These are phyloP conservation scores for Penicillium thymicola DNA, from an alignment of 2,329 filamentous ascomycete genomes.

Conservation along the genomic window DNA sequence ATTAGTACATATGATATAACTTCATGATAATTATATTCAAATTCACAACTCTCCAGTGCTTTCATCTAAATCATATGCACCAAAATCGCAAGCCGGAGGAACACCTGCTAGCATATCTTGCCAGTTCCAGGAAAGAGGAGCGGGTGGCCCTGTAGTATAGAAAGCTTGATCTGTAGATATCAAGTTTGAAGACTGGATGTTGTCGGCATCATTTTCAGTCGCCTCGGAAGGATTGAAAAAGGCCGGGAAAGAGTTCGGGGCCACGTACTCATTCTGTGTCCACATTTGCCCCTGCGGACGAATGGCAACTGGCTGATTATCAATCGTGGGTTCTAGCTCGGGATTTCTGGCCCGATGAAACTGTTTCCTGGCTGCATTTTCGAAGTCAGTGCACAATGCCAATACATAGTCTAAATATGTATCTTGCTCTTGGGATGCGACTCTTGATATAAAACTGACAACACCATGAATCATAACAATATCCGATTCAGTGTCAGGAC, in stretches of 20 bases:
- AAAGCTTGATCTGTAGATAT: neutral
- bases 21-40: neutral
- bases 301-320: neutral
- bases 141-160: neutral
- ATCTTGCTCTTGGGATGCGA: constrained; percentile 6
- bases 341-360: neutral
- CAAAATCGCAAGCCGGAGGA: neutral
- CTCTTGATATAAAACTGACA: neutral
- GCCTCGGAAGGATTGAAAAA: neutral
- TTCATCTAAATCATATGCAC: neutral
- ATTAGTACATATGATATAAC: neutral
- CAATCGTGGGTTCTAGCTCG: neutral
- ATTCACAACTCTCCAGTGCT: neutral
- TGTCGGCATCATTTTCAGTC: neutral
- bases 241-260: neutral
- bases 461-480: neutral
- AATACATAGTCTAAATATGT: constrained; percentile 5
- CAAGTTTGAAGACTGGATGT: neutral
- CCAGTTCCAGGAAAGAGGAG: neutral
- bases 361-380: neutral
- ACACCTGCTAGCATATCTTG: neutral
- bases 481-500: neutral
- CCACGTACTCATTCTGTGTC: neutral
- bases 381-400: neutral
- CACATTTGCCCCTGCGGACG: neutral